Evolutionary conservation across 1,284 basidiomycete genomes (phyloP), one percentile per base, ranked within the genome.

Genomic region (Apiotrichum domesticum): DNA sequence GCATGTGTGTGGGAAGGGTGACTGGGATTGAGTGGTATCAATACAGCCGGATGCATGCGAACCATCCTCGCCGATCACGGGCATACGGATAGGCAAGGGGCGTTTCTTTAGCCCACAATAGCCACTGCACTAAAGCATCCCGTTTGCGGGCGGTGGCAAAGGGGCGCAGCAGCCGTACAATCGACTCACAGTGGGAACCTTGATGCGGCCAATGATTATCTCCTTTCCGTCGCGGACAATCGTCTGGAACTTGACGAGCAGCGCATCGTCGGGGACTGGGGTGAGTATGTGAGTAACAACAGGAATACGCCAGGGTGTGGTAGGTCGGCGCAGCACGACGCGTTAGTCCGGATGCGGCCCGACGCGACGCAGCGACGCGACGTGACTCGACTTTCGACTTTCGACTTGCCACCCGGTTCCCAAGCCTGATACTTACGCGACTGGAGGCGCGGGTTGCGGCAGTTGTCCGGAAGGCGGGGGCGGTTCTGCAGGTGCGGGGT

Each of bases 191-290:
- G 91, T 95, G 48, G 88, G 88, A 54, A 97, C 88, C 80, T 98
- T 98, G 77, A 98, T 83, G 61, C 95, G 82, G 8, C 92, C 95
- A 57, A 92, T 90, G 58, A 90, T 82, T 66, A 94, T 91, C 78
- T 90, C 85, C 71, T 84, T 83, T 29, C 84, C 86, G 69, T 90
- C 87, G 57, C 87, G 84, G 68, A 84, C 85, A 58, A 91, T 84
- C 53, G 87, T 85, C 79, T 90, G 88, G 70, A 89, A 89, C 77
- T 90, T 91, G 64, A 90, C 87, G 40, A 76, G 66, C 13, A 64
- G 61, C 29, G 64, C 64, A 49, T 76, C 76, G 13, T 69, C 70
- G 48, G 72, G 69, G 32, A 72, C 72, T 71, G 55, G 14, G 14
- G 47, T 39, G n/a, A 39, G 47, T 10, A 39, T 6, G 4, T 6